These are phyloP conservation scores for Murraya paniculata DNA, from an alignment of 345 rosid species.

Conservation along the genomic window DNA sequence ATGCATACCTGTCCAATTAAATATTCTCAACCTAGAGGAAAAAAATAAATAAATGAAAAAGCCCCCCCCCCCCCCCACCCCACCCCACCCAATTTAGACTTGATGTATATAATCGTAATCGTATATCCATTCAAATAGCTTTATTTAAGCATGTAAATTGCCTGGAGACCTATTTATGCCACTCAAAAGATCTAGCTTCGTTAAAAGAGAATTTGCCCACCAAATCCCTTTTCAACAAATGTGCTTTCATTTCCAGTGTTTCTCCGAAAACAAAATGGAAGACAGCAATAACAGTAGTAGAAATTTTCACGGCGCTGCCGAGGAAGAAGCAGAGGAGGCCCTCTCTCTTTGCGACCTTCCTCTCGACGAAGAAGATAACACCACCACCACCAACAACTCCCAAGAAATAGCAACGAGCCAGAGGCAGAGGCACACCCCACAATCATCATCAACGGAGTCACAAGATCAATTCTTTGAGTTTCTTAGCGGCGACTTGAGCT, in stretches of 20 bases:
- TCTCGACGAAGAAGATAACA: not conserved
- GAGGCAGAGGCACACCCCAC: conserved; percentile 1
- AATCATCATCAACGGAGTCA: conserved; percentile 26
- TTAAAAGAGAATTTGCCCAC: not conserved
- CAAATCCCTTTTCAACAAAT: not conserved
- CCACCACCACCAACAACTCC: not conserved
- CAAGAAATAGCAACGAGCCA: not conserved
- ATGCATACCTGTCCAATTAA: too few relatives aligned
- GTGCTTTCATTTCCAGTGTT: not conserved
- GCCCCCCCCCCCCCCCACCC: too few relatives aligned
- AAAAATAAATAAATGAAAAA: too few relatives aligned
- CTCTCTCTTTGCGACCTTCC: conserved; percentile 60
- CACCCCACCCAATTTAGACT: too few relatives aligned
- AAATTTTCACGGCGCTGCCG: not conserved
- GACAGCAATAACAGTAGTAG: not conserved
- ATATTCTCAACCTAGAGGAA: too few relatives aligned
- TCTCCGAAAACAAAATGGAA: conserved; percentile 14
- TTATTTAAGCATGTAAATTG: not conserved
- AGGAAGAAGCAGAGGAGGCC: conserved; percentile 37
- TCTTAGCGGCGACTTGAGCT: conserved; percentile 28
- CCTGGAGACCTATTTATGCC: not conserved
- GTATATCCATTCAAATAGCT: not conserved
- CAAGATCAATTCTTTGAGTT: conserved; percentile 50
- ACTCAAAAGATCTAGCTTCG: too few relatives aligned
- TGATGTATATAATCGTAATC: not conserved